Percentiles rank a stretch among this genome's conserved stretches.
phyloP scores from a whole-genome alignment of 2,329 filamentous ascomycete species.

The Nigrospora oryzae region DNA sequence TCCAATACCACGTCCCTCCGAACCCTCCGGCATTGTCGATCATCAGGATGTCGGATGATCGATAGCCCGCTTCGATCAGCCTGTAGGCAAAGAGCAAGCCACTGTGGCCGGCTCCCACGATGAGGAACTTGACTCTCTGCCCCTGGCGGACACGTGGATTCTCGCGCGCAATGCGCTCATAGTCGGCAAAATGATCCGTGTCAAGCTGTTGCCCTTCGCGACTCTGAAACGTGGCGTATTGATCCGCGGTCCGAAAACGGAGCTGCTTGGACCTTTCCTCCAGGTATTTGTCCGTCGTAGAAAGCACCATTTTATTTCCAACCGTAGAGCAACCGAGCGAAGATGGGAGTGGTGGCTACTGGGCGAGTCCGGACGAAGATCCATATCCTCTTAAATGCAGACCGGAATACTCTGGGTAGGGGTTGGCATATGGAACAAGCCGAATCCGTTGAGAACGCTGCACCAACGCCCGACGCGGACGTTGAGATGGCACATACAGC shows the following conservation, averaged over 20 bases:
- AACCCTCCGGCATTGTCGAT: constrained; percentile 33
- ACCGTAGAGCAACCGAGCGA: background rate
- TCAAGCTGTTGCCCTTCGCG: background rate
- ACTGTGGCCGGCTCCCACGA: constrained; percentile 17
- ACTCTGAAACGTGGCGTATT: too few species aligned
- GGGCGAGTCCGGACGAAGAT: too few species aligned
- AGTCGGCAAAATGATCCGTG: background rate
- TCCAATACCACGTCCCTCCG: constrained; percentile 45
- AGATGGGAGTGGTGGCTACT: too few species aligned
- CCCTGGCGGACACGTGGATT: background rate
- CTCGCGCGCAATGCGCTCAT: background rate
- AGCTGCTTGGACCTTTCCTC: background rate
- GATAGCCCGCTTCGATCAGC: constrained; percentile 24
- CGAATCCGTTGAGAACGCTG: too few species aligned
- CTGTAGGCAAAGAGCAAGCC: constrained; percentile 16
- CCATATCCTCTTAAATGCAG: too few species aligned
- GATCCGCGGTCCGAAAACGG: background rate
- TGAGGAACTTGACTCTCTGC: constrained; percentile 10
- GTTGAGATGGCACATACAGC: too few species aligned
- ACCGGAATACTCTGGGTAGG: too few species aligned
- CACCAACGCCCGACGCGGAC: too few species aligned
- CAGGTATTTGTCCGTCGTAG: background rate
- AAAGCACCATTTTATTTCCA: background rate
- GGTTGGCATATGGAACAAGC: too few species aligned
- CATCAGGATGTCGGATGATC: constrained; percentile 28